Percentiles rank a stretch among this genome's conserved stretches.
phyloP scores from a whole-genome alignment of 495 filamentous ascomycete genomes.

The Tuber microsphaerosporum region DNA sequence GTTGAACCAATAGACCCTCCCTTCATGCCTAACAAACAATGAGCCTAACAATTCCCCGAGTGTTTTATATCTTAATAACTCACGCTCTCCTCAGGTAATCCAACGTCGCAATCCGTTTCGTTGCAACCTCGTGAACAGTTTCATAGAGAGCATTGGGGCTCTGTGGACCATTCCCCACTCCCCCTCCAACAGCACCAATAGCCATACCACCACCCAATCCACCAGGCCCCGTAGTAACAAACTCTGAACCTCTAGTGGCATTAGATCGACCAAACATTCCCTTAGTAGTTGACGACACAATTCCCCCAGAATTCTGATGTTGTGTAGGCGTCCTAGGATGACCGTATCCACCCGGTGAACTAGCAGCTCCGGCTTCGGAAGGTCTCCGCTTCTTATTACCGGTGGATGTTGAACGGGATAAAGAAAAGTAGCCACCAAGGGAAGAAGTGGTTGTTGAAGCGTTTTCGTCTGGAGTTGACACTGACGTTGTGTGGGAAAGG shows the following conservation, averaged over 20 bases:
- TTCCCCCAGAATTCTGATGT: constrained; percentile 7
- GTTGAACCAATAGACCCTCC: constrained; percentile 95
- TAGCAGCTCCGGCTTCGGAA: constrained; percentile 18
- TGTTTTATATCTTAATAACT: constrained; percentile 41
- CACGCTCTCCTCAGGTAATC: constrained; percentile 89
- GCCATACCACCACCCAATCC: constrained; percentile 20
- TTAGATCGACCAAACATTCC: constrained; percentile 35
- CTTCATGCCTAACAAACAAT: constrained; percentile 63
- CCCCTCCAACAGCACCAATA: constrained; percentile 14
- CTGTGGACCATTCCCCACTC: constrained; percentile 46
- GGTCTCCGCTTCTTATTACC: constrained; percentile 30
- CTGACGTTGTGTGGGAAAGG: constrained; percentile 35
- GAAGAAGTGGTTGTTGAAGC: constrained; percentile 25
- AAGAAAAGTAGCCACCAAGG: constrained; percentile 38
- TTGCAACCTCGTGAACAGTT: constrained; percentile 79
- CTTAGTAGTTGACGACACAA: constrained; percentile 5
- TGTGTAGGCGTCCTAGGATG: not conserved
- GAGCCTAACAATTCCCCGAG: not conserved
- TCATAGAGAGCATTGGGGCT: constrained; percentile 65
- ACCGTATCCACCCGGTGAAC: not conserved
- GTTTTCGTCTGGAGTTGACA: constrained; percentile 38
- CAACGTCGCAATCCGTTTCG: constrained; percentile 91
- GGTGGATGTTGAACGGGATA: constrained; percentile 30
- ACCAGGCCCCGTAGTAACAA: constrained; percentile 9
- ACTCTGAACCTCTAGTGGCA: constrained; percentile 21